Evolutionary conservation across 2,329 filamentous ascomycete species (phyloP).

Genomic region (Camillea tinctor): DNA sequence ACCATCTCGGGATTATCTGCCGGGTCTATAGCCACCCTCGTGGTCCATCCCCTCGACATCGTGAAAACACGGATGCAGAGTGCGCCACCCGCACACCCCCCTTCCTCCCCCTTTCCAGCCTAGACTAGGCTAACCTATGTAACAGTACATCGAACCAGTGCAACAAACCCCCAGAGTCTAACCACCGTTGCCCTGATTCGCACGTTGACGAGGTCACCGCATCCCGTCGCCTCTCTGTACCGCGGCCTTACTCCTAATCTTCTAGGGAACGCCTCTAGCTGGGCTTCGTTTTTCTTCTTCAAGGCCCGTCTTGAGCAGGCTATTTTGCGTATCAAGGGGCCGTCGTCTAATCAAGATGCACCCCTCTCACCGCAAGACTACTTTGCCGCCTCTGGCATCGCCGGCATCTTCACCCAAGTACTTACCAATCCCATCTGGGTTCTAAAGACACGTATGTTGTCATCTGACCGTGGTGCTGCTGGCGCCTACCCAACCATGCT

Average conservation of each 20-base stretch:
- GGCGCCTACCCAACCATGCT: conserved; percentile 81
- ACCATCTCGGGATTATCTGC: conserved; percentile 86
- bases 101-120: background rate
- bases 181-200: conserved; percentile 55
- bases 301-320: conserved; percentile 55
- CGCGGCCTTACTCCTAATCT: conserved; percentile 88
- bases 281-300: conserved; percentile 90
- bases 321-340: conserved; percentile 37
- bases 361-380: conserved; percentile 67
- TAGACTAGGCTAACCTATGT: conserved; percentile 7
- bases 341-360: conserved; percentile 9
- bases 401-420: conserved; percentile 72
- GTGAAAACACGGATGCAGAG: conserved; percentile 95
- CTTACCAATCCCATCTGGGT: conserved; percentile 98
- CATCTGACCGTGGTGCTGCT: conserved; percentile 68
- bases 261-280: conserved; percentile 84
- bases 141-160: conserved; percentile 49
- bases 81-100: conserved; percentile 40
- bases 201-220: conserved; percentile 47
- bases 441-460: conserved; percentile 95
- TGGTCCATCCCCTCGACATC: conserved; percentile 89
- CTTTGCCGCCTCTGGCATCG: conserved; percentile 71
- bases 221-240: conserved; percentile 71
- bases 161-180: conserved; percentile 38
- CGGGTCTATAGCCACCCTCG: conserved; percentile 80